Evolutionary conservation across 805 yeast genomes (phyloP).

Genomic region (Groenewaldozyma salmanticensis): DNA sequence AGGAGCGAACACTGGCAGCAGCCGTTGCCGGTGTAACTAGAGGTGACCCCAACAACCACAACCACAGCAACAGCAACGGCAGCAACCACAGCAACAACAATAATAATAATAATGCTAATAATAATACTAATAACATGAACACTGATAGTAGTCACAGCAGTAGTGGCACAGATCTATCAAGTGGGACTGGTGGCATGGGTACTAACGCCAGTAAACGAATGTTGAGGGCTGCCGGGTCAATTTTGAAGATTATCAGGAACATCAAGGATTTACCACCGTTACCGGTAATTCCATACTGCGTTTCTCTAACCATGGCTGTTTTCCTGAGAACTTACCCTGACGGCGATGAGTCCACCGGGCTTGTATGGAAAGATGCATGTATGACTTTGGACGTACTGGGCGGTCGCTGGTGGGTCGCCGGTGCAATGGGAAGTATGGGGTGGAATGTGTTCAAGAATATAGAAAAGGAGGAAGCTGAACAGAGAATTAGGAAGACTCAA

Average conservation of each 20-base stretch:
- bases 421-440: conserved; percentile 29
- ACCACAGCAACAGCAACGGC: too few relatives aligned
- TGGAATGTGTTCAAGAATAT: conserved; percentile 20
- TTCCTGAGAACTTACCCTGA: conserved; percentile 26
- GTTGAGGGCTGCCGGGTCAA: conserved; percentile 21
- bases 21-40: not conserved
- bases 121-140: not conserved
- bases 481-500: not conserved
- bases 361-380: conserved; percentile 24
- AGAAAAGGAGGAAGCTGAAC: conserved; percentile 8
- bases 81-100: too few relatives aligned
- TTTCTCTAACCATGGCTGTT: conserved; percentile 28
- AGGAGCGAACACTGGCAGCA: not conserved
- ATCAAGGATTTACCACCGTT: conserved; percentile 22
- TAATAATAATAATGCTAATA: not conserved
- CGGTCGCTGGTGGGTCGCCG: conserved; percentile 29
- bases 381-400: conserved; percentile 20
- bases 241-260: conserved; percentile 20
- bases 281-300: conserved; percentile 28
- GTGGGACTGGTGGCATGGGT: too few relatives aligned
- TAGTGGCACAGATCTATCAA: not conserved
- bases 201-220: conserved; percentile 3
- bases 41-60: too few relatives aligned
- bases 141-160: not conserved
- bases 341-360: conserved; percentile 20